Evolutionary conservation across 2,329 filamentous ascomycete genomes (phyloP), one percentile per base, ranked within the genome.

Genomic region (Pseudopithomyces maydicus): DNA sequence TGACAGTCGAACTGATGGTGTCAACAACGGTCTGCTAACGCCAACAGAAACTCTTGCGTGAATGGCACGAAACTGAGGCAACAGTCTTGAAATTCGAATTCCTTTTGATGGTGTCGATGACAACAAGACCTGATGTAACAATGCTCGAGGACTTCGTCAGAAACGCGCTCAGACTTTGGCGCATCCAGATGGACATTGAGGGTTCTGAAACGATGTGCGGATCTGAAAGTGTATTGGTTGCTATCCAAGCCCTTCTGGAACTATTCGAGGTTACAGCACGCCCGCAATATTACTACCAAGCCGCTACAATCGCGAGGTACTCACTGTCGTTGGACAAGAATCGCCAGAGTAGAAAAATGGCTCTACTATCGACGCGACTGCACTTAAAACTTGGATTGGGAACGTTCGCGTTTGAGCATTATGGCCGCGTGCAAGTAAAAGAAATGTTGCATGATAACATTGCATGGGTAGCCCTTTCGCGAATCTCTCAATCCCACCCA

Each of bases 371-470:
- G 8, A 65, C 70, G 23, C 70, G 70, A 14, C 23, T 74, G 6
- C 72, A 75, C 52, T 54, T 73, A 11, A 65, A 67, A 17, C 62
- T 73, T 14, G 73, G 73, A 12, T 58, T 75, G 1, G 69, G 66
- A 19, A 69, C 64, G 22, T 57, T 66, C 33, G 71, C 72, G 15
- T 72, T 73, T 45, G 59, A 67, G 11, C 58, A 71, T 17, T 75
- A 68, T 51, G 54, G 51, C 15, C 53, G 67, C 35, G 64, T 63
- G 2, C 67, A 66, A 36, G 64, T 69, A 32, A 76, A 76, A 52
- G 72, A 75, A 44, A 73, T 76, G 64, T 61, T 76, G 3, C 47
- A 72, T 11, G 71, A 75, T 41, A 74, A 68, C 3, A 23, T 72
- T 14, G 71, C 73, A 8, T 68, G 70, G 33, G 62, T 64, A 19